A percentile compares a stretch with the other conserved stretches of the same genome.
Evolutionary conservation across 441 rosid genomes (phyloP).

Genomic region (Erodium trifolium): DNA sequence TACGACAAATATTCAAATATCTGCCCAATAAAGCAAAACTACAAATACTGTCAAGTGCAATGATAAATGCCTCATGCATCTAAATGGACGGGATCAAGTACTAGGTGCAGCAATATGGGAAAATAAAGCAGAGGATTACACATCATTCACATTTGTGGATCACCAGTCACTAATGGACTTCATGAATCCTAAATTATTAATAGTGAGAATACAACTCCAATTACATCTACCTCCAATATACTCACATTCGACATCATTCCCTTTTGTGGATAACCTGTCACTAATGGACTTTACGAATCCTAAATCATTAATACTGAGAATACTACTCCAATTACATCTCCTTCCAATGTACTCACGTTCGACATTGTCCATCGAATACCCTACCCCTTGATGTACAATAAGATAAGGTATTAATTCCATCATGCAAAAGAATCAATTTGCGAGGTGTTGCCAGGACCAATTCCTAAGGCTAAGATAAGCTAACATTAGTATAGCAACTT

Average conservation of each 20-base stretch:
- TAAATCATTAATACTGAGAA: too few relatives aligned
- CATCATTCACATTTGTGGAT: neutral
- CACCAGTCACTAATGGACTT: too few relatives aligned
- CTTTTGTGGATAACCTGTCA: too few relatives aligned
- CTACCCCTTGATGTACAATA: too few relatives aligned
- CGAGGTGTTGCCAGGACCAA: neutral
- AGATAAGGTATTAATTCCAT: neutral
- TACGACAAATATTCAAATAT: neutral
- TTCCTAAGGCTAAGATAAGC: neutral
- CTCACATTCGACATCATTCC: too few relatives aligned
- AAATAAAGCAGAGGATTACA: neutral
- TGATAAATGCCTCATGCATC: neutral
- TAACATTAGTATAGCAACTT: neutral
- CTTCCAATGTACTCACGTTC: too few relatives aligned
- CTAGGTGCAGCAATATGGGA: neutral
- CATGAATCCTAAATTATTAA: too few relatives aligned
- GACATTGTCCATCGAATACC: too few relatives aligned
- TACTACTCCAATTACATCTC: neutral
- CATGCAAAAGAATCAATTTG: neutral
- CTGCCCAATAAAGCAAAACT: neutral
- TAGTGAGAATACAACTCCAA: too few relatives aligned
- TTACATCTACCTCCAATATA: too few relatives aligned
- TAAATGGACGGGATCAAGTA: neutral
- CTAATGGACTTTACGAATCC: neutral
- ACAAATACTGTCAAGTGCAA: neutral